phyloP scores from a whole-genome alignment of 805 yeast species.

The Candida tallmaniae region DNA sequence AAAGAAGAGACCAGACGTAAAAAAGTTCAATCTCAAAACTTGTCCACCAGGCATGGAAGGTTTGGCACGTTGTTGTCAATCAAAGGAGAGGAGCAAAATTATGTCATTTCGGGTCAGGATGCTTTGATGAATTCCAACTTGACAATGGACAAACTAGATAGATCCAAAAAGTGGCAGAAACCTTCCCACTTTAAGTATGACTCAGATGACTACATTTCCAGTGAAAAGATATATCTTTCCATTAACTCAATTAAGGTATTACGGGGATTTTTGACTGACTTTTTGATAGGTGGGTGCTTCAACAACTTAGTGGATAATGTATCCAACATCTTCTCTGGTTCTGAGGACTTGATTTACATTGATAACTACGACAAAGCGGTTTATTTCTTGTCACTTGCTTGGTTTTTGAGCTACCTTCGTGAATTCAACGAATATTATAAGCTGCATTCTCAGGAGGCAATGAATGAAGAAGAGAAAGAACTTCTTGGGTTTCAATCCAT shows the following conservation, averaged over 20 bases:
- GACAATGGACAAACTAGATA: conserved; percentile 62
- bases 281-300: conserved; percentile 70
- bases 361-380: conserved; percentile 36
- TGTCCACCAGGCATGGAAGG: conserved; percentile 78
- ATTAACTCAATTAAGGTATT: conserved; percentile 27
- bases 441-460: conserved; percentile 8
- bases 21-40: conserved; percentile 41
- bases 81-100: conserved; percentile 52
- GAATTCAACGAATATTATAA: conserved; percentile 13
- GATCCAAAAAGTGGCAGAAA: conserved; percentile 61
- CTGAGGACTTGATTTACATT: conserved; percentile 25
- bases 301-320: conserved; percentile 57
- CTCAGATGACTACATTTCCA: conserved; percentile 31
- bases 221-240: conserved; percentile 23
- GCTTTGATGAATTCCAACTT: conserved; percentile 49
- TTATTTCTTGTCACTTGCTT: conserved; percentile 58
- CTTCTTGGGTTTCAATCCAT: conserved; percentile 38
- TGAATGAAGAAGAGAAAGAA: conserved; percentile 22
- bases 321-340: conserved; percentile 35
- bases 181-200: conserved; percentile 34
- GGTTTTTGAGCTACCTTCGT: conserved; percentile 74
- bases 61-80: conserved; percentile 84
- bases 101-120: conserved; percentile 68
- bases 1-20: conserved; percentile 56
- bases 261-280: conserved; percentile 44